A percentile compares a stretch with the other conserved stretches of the same genome.
These are phyloP conservation scores for Geranium incanum DNA, from an alignment of 441 rosid species.

Conservation along the genomic window DNA sequence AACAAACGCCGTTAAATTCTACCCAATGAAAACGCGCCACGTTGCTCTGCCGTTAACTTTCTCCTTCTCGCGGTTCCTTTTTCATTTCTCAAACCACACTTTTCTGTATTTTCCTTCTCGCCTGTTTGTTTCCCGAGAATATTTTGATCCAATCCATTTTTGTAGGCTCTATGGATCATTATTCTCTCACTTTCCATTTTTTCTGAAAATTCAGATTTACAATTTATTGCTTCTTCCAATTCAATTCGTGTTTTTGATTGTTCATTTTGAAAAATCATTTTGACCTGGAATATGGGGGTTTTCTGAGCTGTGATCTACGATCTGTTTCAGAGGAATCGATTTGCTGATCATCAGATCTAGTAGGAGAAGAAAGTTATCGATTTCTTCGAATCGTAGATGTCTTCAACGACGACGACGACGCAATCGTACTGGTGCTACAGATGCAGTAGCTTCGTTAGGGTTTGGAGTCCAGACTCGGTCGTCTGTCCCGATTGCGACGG, in stretches of 20 bases:
- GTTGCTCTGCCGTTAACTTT: background rate
- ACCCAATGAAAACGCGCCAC: background rate
- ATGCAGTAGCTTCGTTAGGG: constrained; percentile 62
- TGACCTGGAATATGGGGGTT: background rate
- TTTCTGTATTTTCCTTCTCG: no score
- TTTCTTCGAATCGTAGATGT: background rate
- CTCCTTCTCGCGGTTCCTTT: background rate
- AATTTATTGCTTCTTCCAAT: background rate
- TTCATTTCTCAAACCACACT: no score
- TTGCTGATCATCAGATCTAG: background rate
- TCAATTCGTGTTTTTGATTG: background rate
- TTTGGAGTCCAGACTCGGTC: constrained; percentile 37
- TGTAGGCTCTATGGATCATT: background rate
- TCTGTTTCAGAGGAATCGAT: constrained; percentile 20
- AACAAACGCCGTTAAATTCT: background rate
- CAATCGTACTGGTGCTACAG: constrained; percentile 27
- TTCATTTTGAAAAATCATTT: background rate
- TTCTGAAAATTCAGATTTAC: background rate
- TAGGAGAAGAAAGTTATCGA: background rate
- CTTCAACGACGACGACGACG: background rate
- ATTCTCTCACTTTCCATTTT: background rate
- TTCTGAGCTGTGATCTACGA: constrained; percentile 38
- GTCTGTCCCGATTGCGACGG: constrained; percentile 35
- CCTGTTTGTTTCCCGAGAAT: background rate
- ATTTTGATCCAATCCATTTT: background rate